Evolutionary conservation across 1,139 yeast species (phyloP).

Genomic region (Blastobotrys apis): DNA sequence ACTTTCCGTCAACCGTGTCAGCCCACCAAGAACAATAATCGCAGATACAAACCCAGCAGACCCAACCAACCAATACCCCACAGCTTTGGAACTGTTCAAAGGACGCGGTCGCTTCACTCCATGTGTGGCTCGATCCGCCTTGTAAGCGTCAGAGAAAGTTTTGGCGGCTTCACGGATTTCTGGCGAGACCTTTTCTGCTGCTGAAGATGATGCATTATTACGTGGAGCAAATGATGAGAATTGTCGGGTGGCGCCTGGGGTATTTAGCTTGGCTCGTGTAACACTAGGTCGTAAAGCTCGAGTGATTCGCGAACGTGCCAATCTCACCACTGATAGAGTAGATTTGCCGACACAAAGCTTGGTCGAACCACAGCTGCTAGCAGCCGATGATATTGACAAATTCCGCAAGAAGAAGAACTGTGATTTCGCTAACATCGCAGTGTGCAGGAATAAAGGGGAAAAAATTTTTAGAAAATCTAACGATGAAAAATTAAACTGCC

Average conservation of each 20-base stretch:
- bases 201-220: slow-evolving; percentile 2
- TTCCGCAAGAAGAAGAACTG: slow-evolving; percentile 35
- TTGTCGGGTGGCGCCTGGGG: too few species aligned
- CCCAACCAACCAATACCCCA: slow-evolving; percentile 89
- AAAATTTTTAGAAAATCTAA: background rate
- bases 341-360: slow-evolving; percentile 11
- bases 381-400: slow-evolving; percentile 27
- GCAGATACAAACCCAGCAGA: slow-evolving; percentile 89
- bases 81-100: slow-evolving; percentile 36
- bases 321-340: too few species aligned
- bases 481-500: background rate
- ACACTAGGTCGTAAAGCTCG: too few species aligned
- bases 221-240: slow-evolving; percentile 7
- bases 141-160: slow-evolving; percentile 15
- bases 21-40: slow-evolving; percentile 93
- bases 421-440: slow-evolving; percentile 30
- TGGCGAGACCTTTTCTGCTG: slow-evolving; percentile 7
- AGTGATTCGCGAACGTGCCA: too few species aligned
- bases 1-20: slow-evolving; percentile 90
- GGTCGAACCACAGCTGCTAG: slow-evolving; percentile 30
- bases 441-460: too few species aligned
- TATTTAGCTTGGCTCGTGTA: too few species aligned
- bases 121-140: slow-evolving; percentile 4
- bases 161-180: slow-evolving; percentile 17
- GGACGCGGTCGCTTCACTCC: slow-evolving; percentile 24